Conservation (phyloP, 257 asterid species). For the Jaltomata sinuosa region DNA sequence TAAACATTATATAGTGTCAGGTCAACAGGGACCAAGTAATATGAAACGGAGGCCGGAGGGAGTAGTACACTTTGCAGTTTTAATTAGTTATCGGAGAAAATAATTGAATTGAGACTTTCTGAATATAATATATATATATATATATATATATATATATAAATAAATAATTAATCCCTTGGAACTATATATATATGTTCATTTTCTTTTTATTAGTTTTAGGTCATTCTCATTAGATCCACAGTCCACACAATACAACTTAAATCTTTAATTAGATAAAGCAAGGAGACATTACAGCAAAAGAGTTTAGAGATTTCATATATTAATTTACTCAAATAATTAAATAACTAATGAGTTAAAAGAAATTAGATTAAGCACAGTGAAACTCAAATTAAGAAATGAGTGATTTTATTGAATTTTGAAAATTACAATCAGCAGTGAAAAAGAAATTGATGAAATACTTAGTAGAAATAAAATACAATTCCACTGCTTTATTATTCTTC, state of each 20-base stretch:
- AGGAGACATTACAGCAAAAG: background rate
- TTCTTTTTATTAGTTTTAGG: too few species aligned
- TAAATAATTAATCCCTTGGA: background rate
- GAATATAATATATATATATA: background rate
- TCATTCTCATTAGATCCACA: background rate
- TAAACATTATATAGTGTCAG: too few species aligned
- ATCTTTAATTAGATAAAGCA: background rate
- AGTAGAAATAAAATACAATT: background rate
- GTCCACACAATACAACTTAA: too few species aligned
- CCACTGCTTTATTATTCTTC: background rate
- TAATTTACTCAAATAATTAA: too few species aligned
- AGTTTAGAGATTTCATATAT: too few species aligned
- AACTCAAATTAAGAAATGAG: background rate
- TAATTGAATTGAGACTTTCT: background rate
- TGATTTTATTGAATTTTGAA: background rate
- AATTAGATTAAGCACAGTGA: background rate
- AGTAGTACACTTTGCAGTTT: too few species aligned
- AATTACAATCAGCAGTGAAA: background rate
- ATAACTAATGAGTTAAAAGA: background rate
- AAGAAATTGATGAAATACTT: background rate
- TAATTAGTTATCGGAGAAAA: background rate
- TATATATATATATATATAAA: too few species aligned
- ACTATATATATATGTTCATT: background rate
- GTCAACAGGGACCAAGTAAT: too few species aligned
- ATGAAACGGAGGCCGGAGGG: too few species aligned